Evolutionary conservation across 2,329 filamentous ascomycete genomes (phyloP), one percentile per base, ranked within the genome.

Genomic region (Hyphodiscus sp.): DNA sequence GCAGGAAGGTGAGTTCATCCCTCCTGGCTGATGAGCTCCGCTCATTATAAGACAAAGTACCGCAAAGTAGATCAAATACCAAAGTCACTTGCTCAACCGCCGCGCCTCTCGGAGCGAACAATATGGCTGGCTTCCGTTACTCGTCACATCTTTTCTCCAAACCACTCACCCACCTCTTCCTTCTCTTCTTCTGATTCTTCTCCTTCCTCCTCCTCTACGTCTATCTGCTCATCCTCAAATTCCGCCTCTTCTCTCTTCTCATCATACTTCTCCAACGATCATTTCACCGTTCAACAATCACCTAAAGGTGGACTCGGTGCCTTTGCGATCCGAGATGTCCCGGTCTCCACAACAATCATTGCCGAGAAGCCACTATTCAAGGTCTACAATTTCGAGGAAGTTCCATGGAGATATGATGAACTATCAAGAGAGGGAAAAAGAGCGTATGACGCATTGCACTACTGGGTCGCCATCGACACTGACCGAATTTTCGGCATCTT

Each of bases 241-340:
- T 23, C 43, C 16, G 44, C 4, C 16, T 11, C 23, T 30, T 42
- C 44, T 20, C 2, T 4, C 18, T 45, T n/a, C 19, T 3, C 26
- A 7, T 41, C 49, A 15, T 48, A 54, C 20, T 65, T 65, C 42
- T 50, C 45, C 4, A 65, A 61, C 1, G 57, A 65, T 18, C 61
- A 56, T 48, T 66, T 67, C n/a, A 62, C 67, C 49, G 61, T 64
- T 13, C 54, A 54, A 10, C 44, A 41, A 20, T 65, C 65, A 2
- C 49, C 51, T 9, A 65, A 65, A 30, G 60, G 60, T 7, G 66
- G 66, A 10, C 59, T 62, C 47, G 66, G 64, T 47, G 64, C 61
- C 4, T 68, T 68, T 51, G 63, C 66, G 18, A 51, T 42, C 1
- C 60, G 51, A n/a, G 53, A 65, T 23, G 67, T 68, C 26, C 45